phyloP scores from a whole-genome alignment of 106 monocot genomes.

The Acanthochlamys bracteata region DNA sequence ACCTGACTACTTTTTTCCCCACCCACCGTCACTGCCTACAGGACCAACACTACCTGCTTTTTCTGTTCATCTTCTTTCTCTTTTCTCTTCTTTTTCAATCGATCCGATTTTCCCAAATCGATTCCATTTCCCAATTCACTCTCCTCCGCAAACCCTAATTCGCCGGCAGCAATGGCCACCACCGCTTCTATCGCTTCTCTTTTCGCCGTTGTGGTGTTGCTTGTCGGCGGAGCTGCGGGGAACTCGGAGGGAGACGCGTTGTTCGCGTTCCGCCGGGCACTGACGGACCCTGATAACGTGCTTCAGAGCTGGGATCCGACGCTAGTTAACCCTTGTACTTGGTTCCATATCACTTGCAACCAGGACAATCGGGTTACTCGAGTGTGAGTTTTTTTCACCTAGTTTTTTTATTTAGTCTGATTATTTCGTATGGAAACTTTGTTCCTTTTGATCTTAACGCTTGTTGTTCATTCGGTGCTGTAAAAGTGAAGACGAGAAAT shows the following conservation, averaged over 20 bases:
- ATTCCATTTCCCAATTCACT: too few relatives aligned
- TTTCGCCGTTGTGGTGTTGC: background rate
- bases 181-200: background rate
- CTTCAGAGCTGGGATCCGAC: slow-evolving; percentile 96
- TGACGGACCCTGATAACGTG: slow-evolving; percentile 66
- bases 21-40: too few relatives aligned
- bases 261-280: slow-evolving; percentile 49
- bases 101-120: background rate
- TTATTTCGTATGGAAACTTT: background rate
- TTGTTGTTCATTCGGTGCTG: too few relatives aligned
- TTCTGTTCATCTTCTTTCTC: background rate
- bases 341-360: slow-evolving; percentile 95
- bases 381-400: slow-evolving; percentile 25
- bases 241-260: slow-evolving; percentile 90
- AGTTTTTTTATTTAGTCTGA: background rate
- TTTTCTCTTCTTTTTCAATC: slow-evolving; percentile 1
- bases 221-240: background rate
- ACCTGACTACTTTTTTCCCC: too few relatives aligned
- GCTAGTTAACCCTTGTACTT: slow-evolving; percentile 83
- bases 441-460: too few relatives aligned
- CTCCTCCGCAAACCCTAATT: background rate
- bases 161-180: background rate
- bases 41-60: too few relatives aligned
- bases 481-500: too few relatives aligned
- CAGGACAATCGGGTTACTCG: slow-evolving; percentile 80